Evolutionary conservation across 768 basidiomycete species (phyloP).

Genomic region (Sutorius australiensis): DNA sequence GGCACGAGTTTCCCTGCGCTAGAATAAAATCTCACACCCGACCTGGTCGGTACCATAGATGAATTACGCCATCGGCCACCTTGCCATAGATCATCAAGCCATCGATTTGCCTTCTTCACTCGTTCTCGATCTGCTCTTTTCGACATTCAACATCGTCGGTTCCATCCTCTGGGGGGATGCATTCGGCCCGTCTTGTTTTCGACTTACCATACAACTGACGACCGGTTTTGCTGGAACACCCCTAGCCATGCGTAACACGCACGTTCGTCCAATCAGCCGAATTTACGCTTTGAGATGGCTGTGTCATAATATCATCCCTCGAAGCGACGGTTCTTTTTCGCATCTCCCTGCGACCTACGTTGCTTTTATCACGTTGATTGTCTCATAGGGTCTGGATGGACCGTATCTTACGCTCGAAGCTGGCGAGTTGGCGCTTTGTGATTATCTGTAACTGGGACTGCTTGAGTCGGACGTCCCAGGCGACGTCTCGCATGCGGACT

Average conservation of each 20-base stretch:
- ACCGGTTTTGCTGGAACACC: neutral
- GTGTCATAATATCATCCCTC: neutral
- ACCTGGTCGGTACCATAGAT: neutral
- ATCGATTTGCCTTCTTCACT: neutral
- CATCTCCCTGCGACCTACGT: neutral
- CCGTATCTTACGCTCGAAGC: too few relatives aligned
- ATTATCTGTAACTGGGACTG: too few relatives aligned
- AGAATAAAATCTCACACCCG: neutral
- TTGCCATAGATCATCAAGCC: too few relatives aligned
- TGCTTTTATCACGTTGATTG: too few relatives aligned
- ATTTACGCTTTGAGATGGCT: too few relatives aligned
- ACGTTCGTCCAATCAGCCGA: neutral
- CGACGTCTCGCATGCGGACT: too few relatives aligned
- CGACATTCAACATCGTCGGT: neutral
- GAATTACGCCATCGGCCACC: too few relatives aligned
- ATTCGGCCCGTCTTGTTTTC: neutral
- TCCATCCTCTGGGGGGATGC: neutral
- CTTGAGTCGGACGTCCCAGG: too few relatives aligned
- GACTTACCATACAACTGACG: neutral
- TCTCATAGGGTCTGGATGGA: too few relatives aligned
- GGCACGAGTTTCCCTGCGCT: neutral
- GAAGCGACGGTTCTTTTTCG: neutral
- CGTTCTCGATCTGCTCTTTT: neutral
- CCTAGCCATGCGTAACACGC: neutral
- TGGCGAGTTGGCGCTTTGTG: too few relatives aligned